Base-by-base conservation (phyloP, 1,284 basidiomycete species). In the Kwoniella shivajii region DNA sequence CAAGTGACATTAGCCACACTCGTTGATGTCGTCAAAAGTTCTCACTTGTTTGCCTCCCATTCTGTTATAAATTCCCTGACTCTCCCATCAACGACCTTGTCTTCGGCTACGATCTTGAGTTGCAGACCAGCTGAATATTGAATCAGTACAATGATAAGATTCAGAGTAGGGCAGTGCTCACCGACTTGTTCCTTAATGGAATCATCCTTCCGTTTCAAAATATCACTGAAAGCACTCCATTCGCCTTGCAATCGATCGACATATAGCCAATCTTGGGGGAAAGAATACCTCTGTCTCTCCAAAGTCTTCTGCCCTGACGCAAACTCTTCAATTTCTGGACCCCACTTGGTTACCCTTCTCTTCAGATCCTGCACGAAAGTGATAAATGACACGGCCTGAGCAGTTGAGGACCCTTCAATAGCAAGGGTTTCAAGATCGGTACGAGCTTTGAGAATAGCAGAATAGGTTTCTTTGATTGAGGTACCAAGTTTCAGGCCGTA, bases 321-420 rank as follows among this genome's bases (percentile, higher is more conserved):
- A 71, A 95, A 98, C 45, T 94, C 85, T 60, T 93, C 91, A 73
- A 99, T 93, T 84, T 95, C 90, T 16, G 93, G 91, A n/a, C 86
- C 88, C 96, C 96, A 99, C 84, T 86, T 84, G 79, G 92, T 90
- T 56, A 92, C 90, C 82, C 94, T 96, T 74, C 89, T 88, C 82
- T 98, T 98, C 66, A 99, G 85, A 81, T 98, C 94, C 79, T 99
- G 95, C 0, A 99, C 94, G 74, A 97, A 97, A 24, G 96, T 99
- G 79, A 99, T 98, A 79, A 99, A 97, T 0, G 91, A 89, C 65
- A 99, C 96, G 73, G 96, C 93, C 61, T 94, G 93, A 37, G 94
- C 95, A 72, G 96, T 99, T 54, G 84, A 84, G 44, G 69, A 73
- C 4, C 79, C 78, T 50, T 81, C 80, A 75, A 92, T 91, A 44